Conservation (phyloP, 2,329 filamentous ascomycete species). For the Penicillium sp. region DNA sequence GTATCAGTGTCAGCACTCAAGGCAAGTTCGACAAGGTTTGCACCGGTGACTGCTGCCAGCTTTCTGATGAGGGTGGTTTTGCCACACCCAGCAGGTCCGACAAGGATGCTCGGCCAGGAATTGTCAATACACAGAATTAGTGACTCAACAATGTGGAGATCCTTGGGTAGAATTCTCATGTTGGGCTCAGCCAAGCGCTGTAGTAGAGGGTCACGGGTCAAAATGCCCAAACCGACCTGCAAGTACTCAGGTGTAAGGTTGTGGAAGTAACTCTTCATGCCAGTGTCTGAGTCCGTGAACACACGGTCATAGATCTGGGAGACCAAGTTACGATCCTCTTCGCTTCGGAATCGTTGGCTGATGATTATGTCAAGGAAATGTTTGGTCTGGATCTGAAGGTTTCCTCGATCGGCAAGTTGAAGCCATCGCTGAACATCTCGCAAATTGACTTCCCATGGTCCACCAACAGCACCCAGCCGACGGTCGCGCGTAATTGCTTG, state of each 20-base stretch:
- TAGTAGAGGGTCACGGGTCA: constrained; percentile 57
- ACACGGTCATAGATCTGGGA: constrained; percentile 64
- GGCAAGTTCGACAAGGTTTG: constrained; percentile 74
- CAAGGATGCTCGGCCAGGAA: constrained; percentile 83
- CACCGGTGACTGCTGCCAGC: constrained; percentile 75
- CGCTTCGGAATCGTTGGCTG: constrained; percentile 78
- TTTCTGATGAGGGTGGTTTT: constrained; percentile 80
- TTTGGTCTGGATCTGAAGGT: constrained; percentile 61
- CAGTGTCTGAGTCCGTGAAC: constrained; percentile 55
- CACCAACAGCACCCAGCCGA: constrained; percentile 58
- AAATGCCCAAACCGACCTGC: constrained; percentile 76
- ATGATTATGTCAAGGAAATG: constrained; percentile 83
- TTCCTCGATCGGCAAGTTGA: constrained; percentile 62
- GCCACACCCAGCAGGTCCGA: constrained; percentile 79
- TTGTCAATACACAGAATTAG: constrained; percentile 83
- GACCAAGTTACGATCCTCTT: constrained; percentile 65
- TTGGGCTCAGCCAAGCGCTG: constrained; percentile 37
- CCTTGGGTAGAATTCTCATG: constrained; percentile 37
- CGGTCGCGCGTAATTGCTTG: constrained; percentile 61
- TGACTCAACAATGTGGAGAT: constrained; percentile 74
- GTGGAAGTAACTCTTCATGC: constrained; percentile 64
- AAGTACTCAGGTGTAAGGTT: constrained; percentile 64
- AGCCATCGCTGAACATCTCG: constrained; percentile 89
- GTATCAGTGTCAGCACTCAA: constrained; percentile 95
- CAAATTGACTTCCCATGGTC: constrained; percentile 95